Evolutionary conservation across 1,139 yeast species (phyloP), one percentile per base, ranked within the genome.

Genomic region (Nematodospora anomalae): DNA sequence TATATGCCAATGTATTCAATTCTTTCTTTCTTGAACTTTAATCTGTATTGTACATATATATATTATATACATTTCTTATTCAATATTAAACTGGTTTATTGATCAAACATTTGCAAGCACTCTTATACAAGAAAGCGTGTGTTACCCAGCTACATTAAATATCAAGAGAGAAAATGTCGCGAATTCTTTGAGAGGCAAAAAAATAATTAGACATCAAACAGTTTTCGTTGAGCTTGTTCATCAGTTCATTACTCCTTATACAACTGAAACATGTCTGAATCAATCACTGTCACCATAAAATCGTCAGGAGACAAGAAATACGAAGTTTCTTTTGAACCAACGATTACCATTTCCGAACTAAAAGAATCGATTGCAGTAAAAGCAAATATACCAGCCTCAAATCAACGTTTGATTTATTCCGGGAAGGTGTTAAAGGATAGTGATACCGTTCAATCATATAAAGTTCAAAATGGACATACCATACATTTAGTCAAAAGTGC

Each of bases 401-500:
- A 84, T 45, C 97, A 90, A 62, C 74, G 97, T 41, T 74, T 92
- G 57, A 90, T 92, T 53, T 92, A 85, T 64, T 86, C 96, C 3
- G 98, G 98, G 26, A 83, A 92, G 52, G 96, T 92, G 29, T 74
- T 92, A 55, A 90, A 90, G 57, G 96, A 92, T 53, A 69, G 67
- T 23, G 95, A 89, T 50, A 76, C 86, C 8, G 63, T 92, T 8
- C 80, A 72, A 20, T 69, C 79, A 5, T 90, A 90, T 67, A 88
- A 88, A 59, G 78, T 92, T 52, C 86, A 86, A 58, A 67, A 76
- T 35, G 97, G 95, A 16, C 95, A 87, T 59, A 83, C 96, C 1
- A 71, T 92, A 41, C 98, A 92, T 62, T 62, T 92, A 50, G 97
- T 92, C 28, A 87, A 84, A 67, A 78, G 80, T 44, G 77, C 80